Base-by-base conservation (phyloP, 768 basidiomycete genomes). In the Leccinum barrowsii region DNA sequence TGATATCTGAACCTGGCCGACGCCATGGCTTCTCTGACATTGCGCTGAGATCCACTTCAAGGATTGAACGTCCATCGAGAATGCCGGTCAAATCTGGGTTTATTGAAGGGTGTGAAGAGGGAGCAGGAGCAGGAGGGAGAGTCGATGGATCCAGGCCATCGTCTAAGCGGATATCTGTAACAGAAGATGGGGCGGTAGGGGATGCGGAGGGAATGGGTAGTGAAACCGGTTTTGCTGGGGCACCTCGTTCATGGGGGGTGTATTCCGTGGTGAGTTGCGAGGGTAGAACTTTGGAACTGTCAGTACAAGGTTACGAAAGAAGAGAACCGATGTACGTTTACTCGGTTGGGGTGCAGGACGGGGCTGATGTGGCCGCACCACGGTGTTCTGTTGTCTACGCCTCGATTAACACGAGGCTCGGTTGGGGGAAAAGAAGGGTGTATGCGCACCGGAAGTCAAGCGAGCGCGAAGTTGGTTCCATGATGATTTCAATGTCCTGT, bases 21-120 rank as follows among this genome's bases (percentile, higher is more conserved):
- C 97, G 78, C 97, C 97, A 99, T 4, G 87, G 87, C 68, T 96
- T 96, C 60, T 92, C 90, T 8, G 81, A 75, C 78, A 89, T 78
- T 26, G 84, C 83, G 48, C 71, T 80, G 51, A 96, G 65, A 69
- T 97, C 95, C 26, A 94, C 81, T 56, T 97, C 94, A 35, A 92
- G 83, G 47, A 97, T 90, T 28, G 85, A 87, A 53, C 83, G 86
- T 10, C 92, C 85, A 66, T 91, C 84, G 47, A 90, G 74, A 32
- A 81, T 78, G 7, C 90, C 92, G 8, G 84, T 76, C 10, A 76
- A 78, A 19, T 80, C 76, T 15, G 86, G 87, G 63, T 94, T 89
- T 62, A 95, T 85, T 26, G 75, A 69, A 4, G 94, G 93, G 64
- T 93, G 88, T 26, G 92, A 90, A 1, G 87, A 84, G 1, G 92